These are phyloP conservation scores for Fabrea salina DNA, from an alignment of 169 alveolate genomes.

Conservation along the genomic window DNA sequence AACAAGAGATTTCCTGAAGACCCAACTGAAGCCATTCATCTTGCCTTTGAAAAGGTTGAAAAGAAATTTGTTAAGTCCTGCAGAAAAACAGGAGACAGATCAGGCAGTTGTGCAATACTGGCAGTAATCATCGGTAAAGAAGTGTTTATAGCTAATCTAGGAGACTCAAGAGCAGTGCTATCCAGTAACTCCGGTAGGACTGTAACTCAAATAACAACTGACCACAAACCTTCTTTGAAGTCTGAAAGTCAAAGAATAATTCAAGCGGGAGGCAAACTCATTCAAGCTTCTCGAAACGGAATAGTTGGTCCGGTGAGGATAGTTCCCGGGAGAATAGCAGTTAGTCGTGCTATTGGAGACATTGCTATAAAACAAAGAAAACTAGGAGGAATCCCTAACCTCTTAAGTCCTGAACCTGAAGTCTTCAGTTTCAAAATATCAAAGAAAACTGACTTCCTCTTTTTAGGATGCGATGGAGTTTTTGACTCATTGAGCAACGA, in stretches of 20 bases:
- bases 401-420: constrained; percentile 68
- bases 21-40: no score
- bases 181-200: constrained; percentile 50
- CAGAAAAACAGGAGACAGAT: constrained; percentile 51
- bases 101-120: constrained; percentile 72
- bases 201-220: constrained; percentile 50
- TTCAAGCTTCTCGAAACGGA: constrained; percentile 38
- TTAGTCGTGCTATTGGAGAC: constrained; percentile 78
- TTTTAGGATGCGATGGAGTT: constrained; percentile 65
- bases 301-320: constrained; percentile 68
- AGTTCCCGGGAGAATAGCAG: constrained; percentile 80
- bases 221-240: constrained; percentile 77
- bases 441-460: constrained; percentile 61
- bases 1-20: background rate
- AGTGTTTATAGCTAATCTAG: constrained; percentile 79
- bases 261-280: constrained; percentile 60
- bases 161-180: constrained; percentile 86
- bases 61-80: constrained; percentile 32
- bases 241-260: constrained; percentile 68
- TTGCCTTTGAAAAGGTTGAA: constrained; percentile 52
- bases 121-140: constrained; percentile 49
- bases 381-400: constrained; percentile 70
- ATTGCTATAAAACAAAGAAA: constrained; percentile 59
- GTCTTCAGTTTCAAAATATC: constrained; percentile 54
- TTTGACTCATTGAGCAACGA: constrained; percentile 47